phyloP scores from a whole-genome alignment of 2,329 filamentous ascomycete genomes.

The Pseudonectria foliicola region DNA sequence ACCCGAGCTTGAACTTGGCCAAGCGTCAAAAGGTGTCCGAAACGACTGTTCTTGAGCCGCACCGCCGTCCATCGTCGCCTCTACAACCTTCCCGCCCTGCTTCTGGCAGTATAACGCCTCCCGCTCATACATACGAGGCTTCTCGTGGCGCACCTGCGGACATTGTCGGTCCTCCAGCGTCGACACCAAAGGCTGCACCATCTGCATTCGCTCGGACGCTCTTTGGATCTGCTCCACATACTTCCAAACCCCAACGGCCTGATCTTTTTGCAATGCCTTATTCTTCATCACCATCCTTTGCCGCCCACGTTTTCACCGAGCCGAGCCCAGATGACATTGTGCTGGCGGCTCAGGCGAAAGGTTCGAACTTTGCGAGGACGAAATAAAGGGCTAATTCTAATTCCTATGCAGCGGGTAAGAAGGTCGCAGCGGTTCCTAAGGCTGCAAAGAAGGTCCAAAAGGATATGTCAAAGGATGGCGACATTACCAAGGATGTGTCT shows the following conservation, averaged over 20 bases:
- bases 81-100: background rate
- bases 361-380: conserved; percentile 57
- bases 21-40: conserved; percentile 19
- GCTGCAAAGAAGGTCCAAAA: conserved; percentile 33
- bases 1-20: conserved; percentile 7
- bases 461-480: conserved; percentile 15
- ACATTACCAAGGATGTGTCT: conserved; percentile 24
- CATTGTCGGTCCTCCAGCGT: background rate
- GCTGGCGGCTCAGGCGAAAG: conserved; percentile 80
- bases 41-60: background rate
- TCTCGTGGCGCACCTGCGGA: background rate
- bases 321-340: conserved; percentile 92
- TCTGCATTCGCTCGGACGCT: conserved; percentile 52
- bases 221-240: conserved; percentile 35
- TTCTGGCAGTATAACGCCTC: too few relatives aligned
- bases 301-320: conserved; percentile 63
- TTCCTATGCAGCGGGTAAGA: conserved; percentile 46
- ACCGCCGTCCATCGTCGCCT: background rate
- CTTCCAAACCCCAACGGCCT: conserved; percentile 20
- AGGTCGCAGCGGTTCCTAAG: conserved; percentile 33
- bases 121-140: too few relatives aligned
- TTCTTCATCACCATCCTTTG: conserved; percentile 39
- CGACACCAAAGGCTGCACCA: conserved; percentile 25
- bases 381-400: conserved; percentile 47
- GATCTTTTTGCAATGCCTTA: conserved; percentile 41